These are phyloP conservation scores for Schizopora paradoxa DNA, from an alignment of 1,284 basidiomycete genomes.

Conservation along the genomic window DNA sequence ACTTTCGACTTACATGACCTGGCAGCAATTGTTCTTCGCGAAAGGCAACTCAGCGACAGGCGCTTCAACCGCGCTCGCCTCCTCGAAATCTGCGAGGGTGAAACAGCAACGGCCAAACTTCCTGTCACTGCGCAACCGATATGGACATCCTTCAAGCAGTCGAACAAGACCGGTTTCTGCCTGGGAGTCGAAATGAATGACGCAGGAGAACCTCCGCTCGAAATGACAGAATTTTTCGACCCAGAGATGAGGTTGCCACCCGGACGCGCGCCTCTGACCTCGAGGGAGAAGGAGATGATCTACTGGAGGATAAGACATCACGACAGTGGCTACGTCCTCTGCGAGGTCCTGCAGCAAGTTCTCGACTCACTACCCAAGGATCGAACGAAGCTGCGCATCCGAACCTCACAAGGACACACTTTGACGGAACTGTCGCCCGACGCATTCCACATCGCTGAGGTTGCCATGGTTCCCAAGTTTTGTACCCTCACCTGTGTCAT, in stretches of 20 bases:
- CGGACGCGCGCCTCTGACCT: conserved; percentile 1
- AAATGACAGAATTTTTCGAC: conserved; percentile 7
- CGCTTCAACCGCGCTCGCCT: conserved; percentile 9
- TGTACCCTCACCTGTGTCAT: conserved; percentile 2
- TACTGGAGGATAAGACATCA: conserved; percentile 15
- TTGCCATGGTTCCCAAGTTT: conserved; percentile 2
- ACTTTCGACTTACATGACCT: conserved; percentile 15
- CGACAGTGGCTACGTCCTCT: conserved; percentile 10
- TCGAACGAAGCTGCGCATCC: conserved; percentile 7
- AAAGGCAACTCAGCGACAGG: conserved; percentile 8
- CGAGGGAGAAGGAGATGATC: conserved; percentile 8
- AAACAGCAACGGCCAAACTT: conserved; percentile 1
- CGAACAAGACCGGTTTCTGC: conserved; percentile 8
- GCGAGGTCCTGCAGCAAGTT: conserved; percentile 8
- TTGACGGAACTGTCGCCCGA: too few relatives aligned
- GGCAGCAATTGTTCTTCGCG: conserved; percentile 10
- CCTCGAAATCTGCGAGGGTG: conserved; percentile 8
- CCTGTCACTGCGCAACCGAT: neutral
- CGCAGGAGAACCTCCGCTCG: neutral
- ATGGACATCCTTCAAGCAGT: neutral
- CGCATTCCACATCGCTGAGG: conserved; percentile 6
- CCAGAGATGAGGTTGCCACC: neutral
- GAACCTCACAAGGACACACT: conserved; percentile 5
- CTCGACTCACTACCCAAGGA: conserved; percentile 13
- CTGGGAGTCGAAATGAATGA: neutral